These are phyloP conservation scores for Diaporthe sp. DNA, from an alignment of 2,329 filamentous ascomycete genomes.

Conservation along the genomic window DNA sequence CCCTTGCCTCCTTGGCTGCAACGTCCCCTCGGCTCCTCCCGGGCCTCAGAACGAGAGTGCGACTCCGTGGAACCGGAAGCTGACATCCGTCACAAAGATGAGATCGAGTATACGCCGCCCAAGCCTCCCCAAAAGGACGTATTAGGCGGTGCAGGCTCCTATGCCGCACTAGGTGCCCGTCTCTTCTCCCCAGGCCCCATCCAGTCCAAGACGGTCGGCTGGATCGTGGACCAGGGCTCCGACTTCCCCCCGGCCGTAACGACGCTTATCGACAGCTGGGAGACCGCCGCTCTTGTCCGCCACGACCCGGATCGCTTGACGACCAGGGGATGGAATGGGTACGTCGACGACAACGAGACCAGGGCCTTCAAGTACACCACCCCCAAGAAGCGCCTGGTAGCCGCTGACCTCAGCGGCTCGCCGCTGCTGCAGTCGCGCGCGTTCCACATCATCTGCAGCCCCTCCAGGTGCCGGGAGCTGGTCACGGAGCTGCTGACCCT, in stretches of 20 bases:
- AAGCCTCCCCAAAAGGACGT: conserved; percentile 79
- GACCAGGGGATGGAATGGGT: conserved; percentile 94
- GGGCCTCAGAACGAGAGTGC: background rate
- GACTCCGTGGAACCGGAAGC: conserved; percentile 20
- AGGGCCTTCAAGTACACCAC: conserved; percentile 89
- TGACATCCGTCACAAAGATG: conserved; percentile 67
- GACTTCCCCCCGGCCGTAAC: conserved; percentile 84
- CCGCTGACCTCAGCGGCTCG: conserved; percentile 72
- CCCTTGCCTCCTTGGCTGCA: conserved; percentile 16
- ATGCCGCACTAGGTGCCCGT: conserved; percentile 88
- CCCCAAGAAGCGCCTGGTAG: conserved; percentile 85
- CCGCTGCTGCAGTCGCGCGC: conserved; percentile 79
- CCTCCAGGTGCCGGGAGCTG: conserved; percentile 81
- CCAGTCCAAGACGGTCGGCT: conserved; percentile 79
- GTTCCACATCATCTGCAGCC: conserved; percentile 91
- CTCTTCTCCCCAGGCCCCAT: conserved; percentile 80
- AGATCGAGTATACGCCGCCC: conserved; percentile 87
- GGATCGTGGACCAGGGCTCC: conserved; percentile 90
- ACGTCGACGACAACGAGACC: conserved; percentile 77
- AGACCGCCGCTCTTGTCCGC: conserved; percentile 80
- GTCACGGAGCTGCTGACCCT: conserved; percentile 78
- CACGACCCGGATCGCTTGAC: conserved; percentile 78
- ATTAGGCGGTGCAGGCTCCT: conserved; percentile 91
- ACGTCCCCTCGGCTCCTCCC: background rate
- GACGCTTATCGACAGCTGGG: conserved; percentile 78